Evolutionary conservation across 768 basidiomycete species (phyloP), one percentile per base, ranked within the genome.

Genomic region (Pleurotus eryngii): DNA sequence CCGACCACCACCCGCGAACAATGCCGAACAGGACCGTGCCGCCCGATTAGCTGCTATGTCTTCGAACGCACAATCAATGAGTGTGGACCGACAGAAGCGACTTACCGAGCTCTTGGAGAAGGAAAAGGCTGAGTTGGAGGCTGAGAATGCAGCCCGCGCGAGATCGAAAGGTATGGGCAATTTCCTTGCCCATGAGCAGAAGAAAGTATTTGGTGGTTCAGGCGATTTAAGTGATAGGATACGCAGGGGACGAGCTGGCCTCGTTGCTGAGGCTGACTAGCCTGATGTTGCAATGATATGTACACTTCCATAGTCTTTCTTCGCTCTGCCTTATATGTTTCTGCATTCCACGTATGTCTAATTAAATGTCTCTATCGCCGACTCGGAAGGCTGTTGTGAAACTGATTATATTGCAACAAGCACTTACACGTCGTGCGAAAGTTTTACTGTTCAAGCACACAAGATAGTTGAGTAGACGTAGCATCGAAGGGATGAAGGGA

Each of bases 41-140:
- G 89, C 90, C 24, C 86, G 91, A n/a, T 76, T 98, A 26, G 95
- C 92, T 0, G 89, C 93, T 4, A 98, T 98, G 96, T 73, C 86
- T 20, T 72, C 80, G 1, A 83, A 87, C 58, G 96, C 96, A 1
- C 69, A 76, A n/a, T 69, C 71, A 6, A 78, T 93, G 74, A 81
- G 83, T 46, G 69, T 70, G 0, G 86, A 93, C 46, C 85, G 95
- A 22, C 83, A 88, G 59, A 82, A 85, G 60, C 83, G 90, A 18
- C 74, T 98, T 8, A 76, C 83, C 3, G 75, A 77, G 15, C 68
- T 92, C 56, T 73, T 92, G 24, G 85, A 84, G 67, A 83, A 84
- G 67, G 94, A 97, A 69, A 89, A 86, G 65, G 86, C 81, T 17
- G 89, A 94, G 61, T 67, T 84, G 5, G 92, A 85, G 63, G 83